These are phyloP conservation scores for Carpinus fangiana DNA, from an alignment of 306 rosid species.

Conservation along the genomic window DNA sequence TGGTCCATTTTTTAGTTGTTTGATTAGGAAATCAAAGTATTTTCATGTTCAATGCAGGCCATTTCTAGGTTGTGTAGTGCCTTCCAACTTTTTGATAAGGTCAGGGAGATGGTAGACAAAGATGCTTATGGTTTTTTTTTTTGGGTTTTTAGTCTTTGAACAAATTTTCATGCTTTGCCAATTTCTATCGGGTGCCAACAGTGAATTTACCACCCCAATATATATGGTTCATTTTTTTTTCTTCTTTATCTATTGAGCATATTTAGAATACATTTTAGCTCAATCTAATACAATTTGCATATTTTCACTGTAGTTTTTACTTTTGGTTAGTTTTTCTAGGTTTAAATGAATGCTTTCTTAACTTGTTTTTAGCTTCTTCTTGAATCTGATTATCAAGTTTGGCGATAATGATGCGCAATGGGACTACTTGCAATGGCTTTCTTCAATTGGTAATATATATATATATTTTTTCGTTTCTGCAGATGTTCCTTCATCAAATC, in stretches of 20 bases:
- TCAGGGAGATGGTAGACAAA: neutral
- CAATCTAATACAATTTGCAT: neutral
- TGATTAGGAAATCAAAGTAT: neutral
- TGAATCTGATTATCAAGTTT: conserved; percentile 15
- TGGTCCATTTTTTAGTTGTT: neutral
- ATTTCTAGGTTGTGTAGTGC: conserved; percentile 6
- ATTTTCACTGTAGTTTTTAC: neutral
- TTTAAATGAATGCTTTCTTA: conserved; percentile 11
- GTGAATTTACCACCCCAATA: neutral
- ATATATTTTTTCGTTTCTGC: conserved; percentile 38
- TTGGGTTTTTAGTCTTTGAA: neutral
- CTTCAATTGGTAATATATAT: conserved; percentile 17
- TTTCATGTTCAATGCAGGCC: neutral
- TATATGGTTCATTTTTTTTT: neutral
- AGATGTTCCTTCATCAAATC: conserved; percentile 98
- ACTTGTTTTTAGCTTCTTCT: conserved; percentile 10
- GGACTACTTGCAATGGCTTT: conserved; percentile 20
- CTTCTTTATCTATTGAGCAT: neutral
- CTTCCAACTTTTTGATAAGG: neutral
- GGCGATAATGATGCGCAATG: conserved; percentile 19
- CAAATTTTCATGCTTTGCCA: neutral
- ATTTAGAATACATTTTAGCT: neutral
- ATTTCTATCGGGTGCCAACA: neutral
- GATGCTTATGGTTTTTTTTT: neutral
- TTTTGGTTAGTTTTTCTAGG: neutral